Percentiles rank a stretch among this genome's conserved stretches.
These are phyloP conservation scores for Phascolomyces articulosus DNA, from an alignment of 371 early-diverging fungal species.

Conservation along the genomic window DNA sequence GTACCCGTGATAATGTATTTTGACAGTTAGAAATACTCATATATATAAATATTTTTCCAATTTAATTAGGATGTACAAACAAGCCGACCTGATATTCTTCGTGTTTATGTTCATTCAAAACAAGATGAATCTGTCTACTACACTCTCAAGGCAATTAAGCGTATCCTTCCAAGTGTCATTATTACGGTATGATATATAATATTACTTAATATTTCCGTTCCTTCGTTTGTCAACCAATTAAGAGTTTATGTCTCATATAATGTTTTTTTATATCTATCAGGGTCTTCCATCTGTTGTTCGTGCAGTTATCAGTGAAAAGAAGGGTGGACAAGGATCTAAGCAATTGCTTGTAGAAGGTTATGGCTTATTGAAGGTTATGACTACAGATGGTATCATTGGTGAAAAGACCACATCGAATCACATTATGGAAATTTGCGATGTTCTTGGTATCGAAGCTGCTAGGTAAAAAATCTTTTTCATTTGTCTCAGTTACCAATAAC, in stretches of 20 bases:
- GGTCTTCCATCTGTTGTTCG: constrained; percentile 88
- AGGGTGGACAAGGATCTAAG: constrained; percentile 59
- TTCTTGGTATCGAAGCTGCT: constrained; percentile 99
- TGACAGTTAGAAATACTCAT: neutral
- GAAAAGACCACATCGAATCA: constrained; percentile 88
- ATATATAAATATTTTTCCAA: neutral
- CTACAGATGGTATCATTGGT: constrained; percentile 84
- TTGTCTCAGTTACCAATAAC: neutral
- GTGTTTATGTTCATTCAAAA: constrained; percentile 73
- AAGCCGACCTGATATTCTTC: constrained; percentile 74
- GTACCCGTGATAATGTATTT: too few relatives aligned
- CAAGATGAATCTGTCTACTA: constrained; percentile 73
- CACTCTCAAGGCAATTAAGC: constrained; percentile 82
- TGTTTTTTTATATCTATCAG: constrained; percentile 12
- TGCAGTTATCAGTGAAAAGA: constrained; percentile 85
- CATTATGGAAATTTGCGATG: constrained; percentile 91
- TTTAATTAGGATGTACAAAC: constrained; percentile 68
- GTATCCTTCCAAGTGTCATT: constrained; percentile 81
- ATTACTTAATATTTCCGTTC: too few relatives aligned
- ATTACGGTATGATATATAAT: constrained; percentile 55
- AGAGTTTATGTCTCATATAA: neutral
- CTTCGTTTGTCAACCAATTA: too few relatives aligned
- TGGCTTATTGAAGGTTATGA: constrained; percentile 94
- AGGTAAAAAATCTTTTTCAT: constrained; percentile 21
- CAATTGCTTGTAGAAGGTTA: constrained; percentile 93